A percentile compares a stretch with the other conserved stretches of the same genome.
These are phyloP conservation scores for Lumnitzera racemosa DNA, from an alignment of 345 rosid genomes.

Conservation along the genomic window DNA sequence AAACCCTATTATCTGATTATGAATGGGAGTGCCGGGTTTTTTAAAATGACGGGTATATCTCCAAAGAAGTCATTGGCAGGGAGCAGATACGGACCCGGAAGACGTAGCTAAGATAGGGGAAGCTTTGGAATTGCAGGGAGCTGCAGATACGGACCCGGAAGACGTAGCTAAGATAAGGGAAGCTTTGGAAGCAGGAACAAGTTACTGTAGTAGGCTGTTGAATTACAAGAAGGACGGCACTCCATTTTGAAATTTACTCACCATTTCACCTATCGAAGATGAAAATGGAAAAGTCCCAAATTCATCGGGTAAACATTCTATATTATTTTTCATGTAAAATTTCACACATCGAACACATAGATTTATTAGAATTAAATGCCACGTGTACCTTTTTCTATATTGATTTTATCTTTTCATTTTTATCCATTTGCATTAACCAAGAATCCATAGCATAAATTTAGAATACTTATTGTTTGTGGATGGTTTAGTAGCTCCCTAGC, in stretches of 20 bases:
- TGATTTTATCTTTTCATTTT: no score
- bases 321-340: no score
- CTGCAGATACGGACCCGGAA: slow-evolving; percentile 51
- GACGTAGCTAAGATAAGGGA: slow-evolving; percentile 78
- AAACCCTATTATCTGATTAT: slow-evolving; percentile 80
- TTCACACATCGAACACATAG: no score
- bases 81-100: slow-evolving; percentile 30
- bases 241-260: slow-evolving; percentile 93
- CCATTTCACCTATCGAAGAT: slow-evolving; percentile 86
- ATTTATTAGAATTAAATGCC: no score
- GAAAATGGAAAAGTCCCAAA: slow-evolving; percentile 79
- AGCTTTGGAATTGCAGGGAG: no score
- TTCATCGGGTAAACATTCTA: slow-evolving; percentile 67
- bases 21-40: slow-evolving; percentile 97
- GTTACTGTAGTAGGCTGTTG: slow-evolving; percentile 80
- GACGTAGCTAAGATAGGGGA: no score
- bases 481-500: neutral
- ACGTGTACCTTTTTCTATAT: no score
- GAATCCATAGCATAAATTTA: no score
- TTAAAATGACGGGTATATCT: slow-evolving; percentile 95
- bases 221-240: slow-evolving; percentile 95
- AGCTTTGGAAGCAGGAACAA: slow-evolving; percentile 44
- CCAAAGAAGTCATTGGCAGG: slow-evolving; percentile 93
- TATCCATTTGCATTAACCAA: no score
- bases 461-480: neutral